A percentile compares a stretch with the other conserved stretches of the same genome.
These are phyloP conservation scores for Epichloe gansuensis DNA, from an alignment of 2,329 filamentous ascomycete genomes.

Conservation along the genomic window DNA sequence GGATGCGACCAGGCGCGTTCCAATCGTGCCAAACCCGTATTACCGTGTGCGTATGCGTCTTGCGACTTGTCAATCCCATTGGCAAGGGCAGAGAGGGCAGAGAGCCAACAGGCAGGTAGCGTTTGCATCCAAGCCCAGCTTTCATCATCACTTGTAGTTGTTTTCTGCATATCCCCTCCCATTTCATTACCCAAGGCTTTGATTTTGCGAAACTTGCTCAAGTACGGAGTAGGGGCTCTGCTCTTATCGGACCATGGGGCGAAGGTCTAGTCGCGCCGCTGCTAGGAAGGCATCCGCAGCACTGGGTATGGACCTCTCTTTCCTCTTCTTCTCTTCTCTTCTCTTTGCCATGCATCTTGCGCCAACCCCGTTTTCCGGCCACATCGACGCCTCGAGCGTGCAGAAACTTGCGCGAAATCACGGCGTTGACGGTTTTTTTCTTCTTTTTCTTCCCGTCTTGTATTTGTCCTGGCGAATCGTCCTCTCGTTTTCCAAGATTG, in stretches of 20 bases:
- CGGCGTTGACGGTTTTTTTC: not conserved
- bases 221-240: not conserved
- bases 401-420: not conserved
- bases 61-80: not conserved
- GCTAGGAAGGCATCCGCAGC: constrained; percentile 41
- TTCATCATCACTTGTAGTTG: not conserved
- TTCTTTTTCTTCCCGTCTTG: not conserved
- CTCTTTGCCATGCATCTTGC: constrained; percentile 2
- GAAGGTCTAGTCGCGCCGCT: constrained; percentile 40
- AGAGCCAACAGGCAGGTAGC: not conserved
- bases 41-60: not conserved
- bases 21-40: constrained; percentile 8
- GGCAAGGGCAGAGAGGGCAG: not conserved
- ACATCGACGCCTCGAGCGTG: not conserved
- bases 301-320: constrained; percentile 29
- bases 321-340: not conserved
- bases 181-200: not conserved
- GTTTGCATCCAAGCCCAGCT: not conserved
- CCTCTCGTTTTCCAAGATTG: not conserved
- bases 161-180: not conserved
- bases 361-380: not conserved
- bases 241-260: constrained; percentile 17
- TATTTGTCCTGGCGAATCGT: not conserved
- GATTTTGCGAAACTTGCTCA: not conserved
- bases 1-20: constrained; percentile 15